A percentile compares a stretch with the other conserved stretches of the same genome.
Conservation (phyloP, 495 filamentous ascomycete genomes). For the Aspergillus ellipticus region DNA sequence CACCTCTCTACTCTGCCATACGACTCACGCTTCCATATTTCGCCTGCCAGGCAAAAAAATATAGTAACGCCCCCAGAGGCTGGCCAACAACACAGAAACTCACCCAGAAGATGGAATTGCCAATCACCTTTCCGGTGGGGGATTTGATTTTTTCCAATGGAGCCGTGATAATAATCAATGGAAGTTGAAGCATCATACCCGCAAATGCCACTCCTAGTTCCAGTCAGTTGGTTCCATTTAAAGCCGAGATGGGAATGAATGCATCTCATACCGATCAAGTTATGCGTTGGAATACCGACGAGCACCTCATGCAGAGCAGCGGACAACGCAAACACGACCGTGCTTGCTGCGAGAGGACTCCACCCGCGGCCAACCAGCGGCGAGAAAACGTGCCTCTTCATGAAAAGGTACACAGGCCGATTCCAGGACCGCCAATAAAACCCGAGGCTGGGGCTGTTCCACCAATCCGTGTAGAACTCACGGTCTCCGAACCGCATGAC, state of each 20-base stretch:
- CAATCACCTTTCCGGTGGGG: slow-evolving; percentile 66
- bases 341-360: slow-evolving; percentile 60
- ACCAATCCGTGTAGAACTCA: slow-evolving; percentile 96
- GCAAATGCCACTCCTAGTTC: slow-evolving; percentile 75
- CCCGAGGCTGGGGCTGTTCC: slow-evolving; percentile 84
- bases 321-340: slow-evolving; percentile 79
- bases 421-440: slow-evolving; percentile 97
- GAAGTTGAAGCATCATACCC: slow-evolving; percentile 91
- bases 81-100: slow-evolving; percentile 92
- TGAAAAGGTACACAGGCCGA: slow-evolving; percentile 92
- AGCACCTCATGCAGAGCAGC: slow-evolving; percentile 87
- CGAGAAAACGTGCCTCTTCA: slow-evolving; percentile 87
- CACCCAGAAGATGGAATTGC: slow-evolving; percentile 94
- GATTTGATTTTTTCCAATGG: slow-evolving; percentile 75
- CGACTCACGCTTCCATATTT: slow-evolving; percentile 81
- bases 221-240: slow-evolving; percentile 14
- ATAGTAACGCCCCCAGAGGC: slow-evolving; percentile 81
- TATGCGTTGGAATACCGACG: slow-evolving; percentile 93
- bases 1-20: slow-evolving; percentile 9
- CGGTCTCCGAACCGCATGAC: slow-evolving; percentile 86
- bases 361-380: slow-evolving; percentile 81
- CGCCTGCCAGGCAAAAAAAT: slow-evolving; percentile 98
- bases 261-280: slow-evolving; percentile 67
- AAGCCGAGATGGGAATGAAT: not conserved
- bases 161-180: slow-evolving; percentile 75